Conservation (phyloP, 2,329 filamentous ascomycete genomes). For the Amauroascus verrucosus region DNA sequence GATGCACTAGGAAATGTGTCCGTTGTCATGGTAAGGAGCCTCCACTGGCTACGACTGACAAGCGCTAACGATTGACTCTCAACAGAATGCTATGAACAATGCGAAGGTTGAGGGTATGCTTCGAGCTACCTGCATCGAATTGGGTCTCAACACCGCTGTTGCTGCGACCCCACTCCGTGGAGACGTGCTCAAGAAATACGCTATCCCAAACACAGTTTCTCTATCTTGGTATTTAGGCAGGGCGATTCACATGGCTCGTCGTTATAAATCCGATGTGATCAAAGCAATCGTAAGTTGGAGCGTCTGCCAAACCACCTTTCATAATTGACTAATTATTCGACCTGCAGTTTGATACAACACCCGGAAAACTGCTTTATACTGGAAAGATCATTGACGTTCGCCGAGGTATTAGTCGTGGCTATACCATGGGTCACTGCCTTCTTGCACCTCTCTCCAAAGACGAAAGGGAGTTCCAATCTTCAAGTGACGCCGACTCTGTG, state of each 20-base stretch:
- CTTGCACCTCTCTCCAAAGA: slow-evolving; percentile 22
- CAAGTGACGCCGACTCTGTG: slow-evolving; percentile 1
- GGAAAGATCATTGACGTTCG: slow-evolving; percentile 38
- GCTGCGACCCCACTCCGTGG: slow-evolving; percentile 19
- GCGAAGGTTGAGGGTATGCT: slow-evolving; percentile 19
- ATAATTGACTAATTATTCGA: slow-evolving; percentile 7
- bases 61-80: background rate
- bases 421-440: slow-evolving; percentile 29
- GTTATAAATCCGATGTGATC: slow-evolving; percentile 27
- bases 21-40: slow-evolving; percentile 16
- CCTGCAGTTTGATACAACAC: slow-evolving; percentile 21
- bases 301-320: background rate
- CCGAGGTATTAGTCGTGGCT: slow-evolving; percentile 29
- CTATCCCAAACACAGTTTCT: slow-evolving; percentile 22
- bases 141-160: slow-evolving; percentile 19
- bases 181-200: slow-evolving; percentile 20
- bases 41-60: background rate
- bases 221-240: slow-evolving; percentile 23
- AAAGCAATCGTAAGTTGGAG: slow-evolving; percentile 32
- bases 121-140: slow-evolving; percentile 19
- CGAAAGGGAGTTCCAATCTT: slow-evolving; percentile 11
- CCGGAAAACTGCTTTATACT: slow-evolving; percentile 34
- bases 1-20: slow-evolving; percentile 36
- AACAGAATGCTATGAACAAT: background rate
- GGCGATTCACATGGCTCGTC: slow-evolving; percentile 21